These are phyloP conservation scores for Chaetomium sp. DNA, from an alignment of 2,329 filamentous ascomycete species.

Conservation along the genomic window DNA sequence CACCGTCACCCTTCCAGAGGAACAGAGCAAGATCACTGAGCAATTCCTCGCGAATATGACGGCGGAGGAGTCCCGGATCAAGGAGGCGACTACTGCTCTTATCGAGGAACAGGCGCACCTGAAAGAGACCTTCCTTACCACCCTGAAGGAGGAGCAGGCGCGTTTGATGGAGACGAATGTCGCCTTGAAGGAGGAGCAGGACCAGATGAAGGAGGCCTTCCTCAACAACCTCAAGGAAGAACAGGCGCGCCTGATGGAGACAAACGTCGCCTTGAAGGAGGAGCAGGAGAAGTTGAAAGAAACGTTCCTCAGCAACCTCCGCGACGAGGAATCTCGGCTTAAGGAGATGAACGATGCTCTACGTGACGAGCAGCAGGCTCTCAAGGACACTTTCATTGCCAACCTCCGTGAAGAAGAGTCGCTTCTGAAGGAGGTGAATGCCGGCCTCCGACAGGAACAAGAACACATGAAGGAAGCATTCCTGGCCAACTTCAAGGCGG, in stretches of 20 bases:
- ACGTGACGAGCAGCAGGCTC: conserved; percentile 28
- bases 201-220: conserved; percentile 57
- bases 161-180: conserved; percentile 30
- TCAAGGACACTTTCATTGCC: conserved; percentile 30
- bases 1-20: conserved; percentile 31
- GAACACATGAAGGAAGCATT: conserved; percentile 25
- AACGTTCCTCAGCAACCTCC: conserved; percentile 33
- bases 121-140: conserved; percentile 56
- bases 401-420: conserved; percentile 30
- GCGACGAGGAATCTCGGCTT: conserved; percentile 32
- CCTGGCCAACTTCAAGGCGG: conserved; percentile 28
- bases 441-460: conserved; percentile 26
- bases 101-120: conserved; percentile 55
- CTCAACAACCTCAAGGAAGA: conserved; percentile 39
- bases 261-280: conserved; percentile 31
- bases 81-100: conserved; percentile 43
- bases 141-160: conserved; percentile 35
- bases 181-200: conserved; percentile 48
- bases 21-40: conserved; percentile 33
- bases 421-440: conserved; percentile 28
- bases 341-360: conserved; percentile 30
- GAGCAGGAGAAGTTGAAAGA: conserved; percentile 34
- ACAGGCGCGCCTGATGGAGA: conserved; percentile 29
- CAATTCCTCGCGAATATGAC: conserved; percentile 49
- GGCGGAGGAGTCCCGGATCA: conserved; percentile 56